A percentile compares a stretch with the other conserved stretches of the same genome.
Conservation (phyloP, 805 yeast species). For the Candida stauntonica region DNA sequence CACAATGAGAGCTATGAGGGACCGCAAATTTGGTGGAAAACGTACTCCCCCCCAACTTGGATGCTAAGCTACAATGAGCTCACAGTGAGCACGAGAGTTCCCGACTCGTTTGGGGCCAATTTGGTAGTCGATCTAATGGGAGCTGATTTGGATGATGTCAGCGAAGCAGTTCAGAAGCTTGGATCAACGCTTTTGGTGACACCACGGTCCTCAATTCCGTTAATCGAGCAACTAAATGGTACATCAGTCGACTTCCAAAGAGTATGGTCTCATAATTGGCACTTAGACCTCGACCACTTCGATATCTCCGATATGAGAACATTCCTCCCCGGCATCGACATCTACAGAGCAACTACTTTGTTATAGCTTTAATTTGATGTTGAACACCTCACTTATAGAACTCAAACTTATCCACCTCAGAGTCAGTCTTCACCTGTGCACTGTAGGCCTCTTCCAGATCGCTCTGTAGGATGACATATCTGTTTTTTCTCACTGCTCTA, state of each 20-base stretch:
- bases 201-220: conserved; percentile 25
- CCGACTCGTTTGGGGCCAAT: conserved; percentile 3
- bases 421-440: conserved; percentile 91
- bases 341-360: conserved; percentile 37
- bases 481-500: conserved; percentile 95
- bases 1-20: conserved; percentile 28
- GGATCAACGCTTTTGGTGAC: conserved; percentile 16
- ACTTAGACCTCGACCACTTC: conserved; percentile 72
- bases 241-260: conserved; percentile 15
- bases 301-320: conserved; percentile 44
- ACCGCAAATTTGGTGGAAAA: conserved; percentile 82
- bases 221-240: conserved; percentile 14
- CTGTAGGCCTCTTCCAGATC: conserved; percentile 98
- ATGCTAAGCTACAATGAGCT: conserved; percentile 37
- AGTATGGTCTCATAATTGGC: conserved; percentile 39
- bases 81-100: conserved; percentile 9
- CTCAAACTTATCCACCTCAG: conserved; percentile 95
- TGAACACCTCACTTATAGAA: conserved; percentile 66
- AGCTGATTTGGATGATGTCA: conserved; percentile 29
- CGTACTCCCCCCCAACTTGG: conserved; percentile 94
- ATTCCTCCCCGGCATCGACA: conserved; percentile 58
- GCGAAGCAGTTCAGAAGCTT: conserved; percentile 20
- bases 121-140: conserved; percentile 46
- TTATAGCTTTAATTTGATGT: conserved; percentile 1
- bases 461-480: conserved; percentile 93